Conservation (phyloP, 176 grass and related monocot species). For the sorghum (Sorghum bicolor) region DNA sequence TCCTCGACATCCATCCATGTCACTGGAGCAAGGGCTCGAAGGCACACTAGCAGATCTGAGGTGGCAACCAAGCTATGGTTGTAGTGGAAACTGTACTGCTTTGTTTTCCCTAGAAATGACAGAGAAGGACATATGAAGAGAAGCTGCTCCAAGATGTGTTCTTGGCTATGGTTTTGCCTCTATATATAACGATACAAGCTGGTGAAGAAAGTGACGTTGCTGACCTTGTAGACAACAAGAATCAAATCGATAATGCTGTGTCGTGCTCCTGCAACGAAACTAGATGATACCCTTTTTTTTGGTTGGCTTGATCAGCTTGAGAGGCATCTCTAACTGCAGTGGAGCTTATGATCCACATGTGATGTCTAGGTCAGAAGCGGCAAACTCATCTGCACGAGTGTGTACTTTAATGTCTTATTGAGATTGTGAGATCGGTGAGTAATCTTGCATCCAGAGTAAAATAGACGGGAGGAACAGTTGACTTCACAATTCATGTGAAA, state of each 20-base stretch:
- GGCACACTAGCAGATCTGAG: slow-evolving; percentile 15
- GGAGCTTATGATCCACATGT: not conserved
- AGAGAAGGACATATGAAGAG: not conserved
- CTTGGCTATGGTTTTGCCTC: not conserved
- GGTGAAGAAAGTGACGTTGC: too few species aligned
- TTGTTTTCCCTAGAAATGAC: not conserved
- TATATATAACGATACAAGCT: not conserved
- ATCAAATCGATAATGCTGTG: not conserved
- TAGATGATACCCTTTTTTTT: too few species aligned
- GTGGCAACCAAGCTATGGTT: slow-evolving; percentile 37
- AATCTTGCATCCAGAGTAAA: not conserved
- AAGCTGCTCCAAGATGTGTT: not conserved
- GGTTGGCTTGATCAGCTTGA: too few species aligned
- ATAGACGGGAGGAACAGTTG: not conserved
- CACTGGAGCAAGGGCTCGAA: not conserved
- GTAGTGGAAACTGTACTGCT: not conserved
- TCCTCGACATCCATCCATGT: slow-evolving; percentile 3
- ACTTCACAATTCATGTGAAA: not conserved
- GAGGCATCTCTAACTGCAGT: not conserved
- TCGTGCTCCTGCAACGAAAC: not conserved
- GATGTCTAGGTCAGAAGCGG: not conserved
- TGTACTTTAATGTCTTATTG: not conserved
- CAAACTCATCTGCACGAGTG: not conserved
- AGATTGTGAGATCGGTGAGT: not conserved
- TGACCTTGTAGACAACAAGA: too few species aligned